Evolutionary conservation across 352 stramenopile genomes (phyloP).

Genomic region (Phytophthora hybrid): DNA sequence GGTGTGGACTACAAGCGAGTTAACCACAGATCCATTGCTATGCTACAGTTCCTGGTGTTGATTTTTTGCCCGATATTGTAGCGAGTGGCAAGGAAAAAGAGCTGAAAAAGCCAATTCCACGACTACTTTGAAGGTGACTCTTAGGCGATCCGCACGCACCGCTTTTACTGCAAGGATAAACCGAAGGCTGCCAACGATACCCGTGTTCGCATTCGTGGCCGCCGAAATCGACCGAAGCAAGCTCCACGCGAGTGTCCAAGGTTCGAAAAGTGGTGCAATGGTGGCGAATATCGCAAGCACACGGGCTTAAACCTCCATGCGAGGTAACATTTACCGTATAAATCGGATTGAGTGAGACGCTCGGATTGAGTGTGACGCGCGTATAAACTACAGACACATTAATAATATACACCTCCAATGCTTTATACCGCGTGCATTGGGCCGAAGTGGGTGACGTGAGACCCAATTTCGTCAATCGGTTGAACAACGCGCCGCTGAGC

Average conservation of each 20-base stretch:
- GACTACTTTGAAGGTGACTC: background rate
- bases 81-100: background rate
- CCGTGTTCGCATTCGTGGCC: background rate
- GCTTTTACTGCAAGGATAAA: background rate
- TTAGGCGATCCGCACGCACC: background rate
- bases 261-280: background rate
- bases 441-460: too few relatives aligned
- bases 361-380: too few relatives aligned
- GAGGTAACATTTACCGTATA: background rate
- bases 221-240: background rate
- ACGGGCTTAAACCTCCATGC: background rate
- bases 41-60: background rate
- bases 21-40: slow-evolving; percentile 2
- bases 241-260: background rate
- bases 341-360: too few relatives aligned
- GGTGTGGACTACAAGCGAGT: background rate
- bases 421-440: too few relatives aligned
- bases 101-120: background rate
- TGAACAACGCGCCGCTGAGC: too few relatives aligned
- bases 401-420: too few relatives aligned
- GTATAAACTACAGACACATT: too few relatives aligned
- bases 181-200: background rate
- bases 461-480: too few relatives aligned
- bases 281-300: background rate
- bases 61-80: slow-evolving; percentile 10